A percentile compares a stretch with the other conserved stretches of the same genome.
Evolutionary conservation across 805 yeast species (phyloP).

Genomic region (Metschnikowia gelsemii): DNA sequence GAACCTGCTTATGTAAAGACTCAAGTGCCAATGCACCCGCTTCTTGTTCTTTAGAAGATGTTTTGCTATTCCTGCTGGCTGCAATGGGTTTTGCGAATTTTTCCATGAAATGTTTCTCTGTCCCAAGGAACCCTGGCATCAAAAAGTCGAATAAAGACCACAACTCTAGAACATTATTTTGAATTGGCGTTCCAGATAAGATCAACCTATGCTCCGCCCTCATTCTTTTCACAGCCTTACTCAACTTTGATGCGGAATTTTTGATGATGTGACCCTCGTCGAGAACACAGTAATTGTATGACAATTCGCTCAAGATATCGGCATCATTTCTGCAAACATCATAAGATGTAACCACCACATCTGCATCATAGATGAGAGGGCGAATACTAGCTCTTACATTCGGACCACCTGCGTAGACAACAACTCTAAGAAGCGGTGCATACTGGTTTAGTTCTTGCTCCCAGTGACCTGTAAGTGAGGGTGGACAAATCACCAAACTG

Average conservation of each 20-base stretch:
- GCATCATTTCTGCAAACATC: slow-evolving; percentile 95
- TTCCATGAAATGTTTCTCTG: slow-evolving; percentile 91
- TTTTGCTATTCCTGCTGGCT: slow-evolving; percentile 84
- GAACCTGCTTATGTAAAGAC: slow-evolving; percentile 91
- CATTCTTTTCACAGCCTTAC: slow-evolving; percentile 81
- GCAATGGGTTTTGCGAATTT: slow-evolving; percentile 98
- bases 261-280: slow-evolving; percentile 98
- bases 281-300: slow-evolving; percentile 89
- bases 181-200: slow-evolving; percentile 96
- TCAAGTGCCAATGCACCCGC: slow-evolving; percentile 95
- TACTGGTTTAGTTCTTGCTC: slow-evolving; percentile 89
- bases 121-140: slow-evolving; percentile 98
- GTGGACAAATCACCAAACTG: slow-evolving; percentile 89
- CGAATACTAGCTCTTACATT: slow-evolving; percentile 59
- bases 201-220: slow-evolving; percentile 87
- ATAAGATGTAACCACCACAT: slow-evolving; percentile 89
- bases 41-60: slow-evolving; percentile 90
- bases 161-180: slow-evolving; percentile 90
- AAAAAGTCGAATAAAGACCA: slow-evolving; percentile 97
- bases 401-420: slow-evolving; percentile 95
- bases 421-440: slow-evolving; percentile 78
- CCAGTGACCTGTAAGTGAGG: slow-evolving; percentile 98
- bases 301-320: slow-evolving; percentile 54
- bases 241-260: slow-evolving; percentile 82
- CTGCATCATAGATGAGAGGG: slow-evolving; percentile 53